phyloP scores from a whole-genome alignment of 2,329 filamentous ascomycete species.

The Ophiostoma perfectum region DNA sequence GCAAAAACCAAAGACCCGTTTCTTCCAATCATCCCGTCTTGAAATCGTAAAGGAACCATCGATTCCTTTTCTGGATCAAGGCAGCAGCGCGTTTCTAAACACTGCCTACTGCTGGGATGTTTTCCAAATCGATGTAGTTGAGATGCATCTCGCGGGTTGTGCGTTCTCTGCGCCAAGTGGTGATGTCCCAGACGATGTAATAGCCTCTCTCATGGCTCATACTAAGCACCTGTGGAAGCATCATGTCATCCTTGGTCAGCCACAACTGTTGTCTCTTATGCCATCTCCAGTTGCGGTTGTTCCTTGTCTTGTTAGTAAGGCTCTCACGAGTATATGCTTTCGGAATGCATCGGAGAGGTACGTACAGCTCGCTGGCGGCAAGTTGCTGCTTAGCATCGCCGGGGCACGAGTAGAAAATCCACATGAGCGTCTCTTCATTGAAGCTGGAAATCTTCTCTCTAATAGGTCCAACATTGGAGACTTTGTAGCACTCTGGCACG shows the following conservation, averaged over 20 bases:
- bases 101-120: slow-evolving; percentile 29
- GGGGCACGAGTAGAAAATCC: slow-evolving; percentile 64
- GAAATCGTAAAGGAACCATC: not conserved
- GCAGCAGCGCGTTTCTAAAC: not conserved
- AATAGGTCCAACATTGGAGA: slow-evolving; percentile 60
- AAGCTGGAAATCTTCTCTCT: slow-evolving; percentile 62
- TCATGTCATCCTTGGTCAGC: slow-evolving; percentile 62
- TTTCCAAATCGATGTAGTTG: slow-evolving; percentile 58
- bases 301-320: slow-evolving; percentile 41
- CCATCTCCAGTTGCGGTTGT: slow-evolving; percentile 62
- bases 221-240: slow-evolving; percentile 56
- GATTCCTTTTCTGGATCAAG: no score
- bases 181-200: slow-evolving; percentile 61
- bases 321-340: not conserved
- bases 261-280: slow-evolving; percentile 62
- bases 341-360: not conserved
- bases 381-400: slow-evolving; percentile 58
- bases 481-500: slow-evolving; percentile 61
- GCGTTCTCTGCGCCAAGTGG: slow-evolving; percentile 57
- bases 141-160: slow-evolving; percentile 50
- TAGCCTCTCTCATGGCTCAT: slow-evolving; percentile 58
- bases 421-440: slow-evolving; percentile 64
- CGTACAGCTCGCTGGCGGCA: slow-evolving; percentile 59
- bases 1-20: no score
- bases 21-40: not conserved